Conservation (phyloP, 768 basidiomycete genomes). For the Phaeotremella skinneri region DNA sequence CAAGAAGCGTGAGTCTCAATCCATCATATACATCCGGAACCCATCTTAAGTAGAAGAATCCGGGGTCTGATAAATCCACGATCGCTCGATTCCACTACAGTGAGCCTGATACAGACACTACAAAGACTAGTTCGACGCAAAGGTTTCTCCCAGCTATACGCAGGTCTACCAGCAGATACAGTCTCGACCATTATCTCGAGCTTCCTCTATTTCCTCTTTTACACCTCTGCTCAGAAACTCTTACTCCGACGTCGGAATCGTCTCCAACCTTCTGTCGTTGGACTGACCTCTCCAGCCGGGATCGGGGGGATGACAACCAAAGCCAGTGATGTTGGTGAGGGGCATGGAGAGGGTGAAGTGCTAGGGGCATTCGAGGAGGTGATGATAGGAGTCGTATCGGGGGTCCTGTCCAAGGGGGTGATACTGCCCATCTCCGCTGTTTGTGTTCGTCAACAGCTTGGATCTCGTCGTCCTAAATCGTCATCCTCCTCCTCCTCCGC, state of each 20-base stretch:
- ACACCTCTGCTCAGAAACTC: slow-evolving; percentile 29
- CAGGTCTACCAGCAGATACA: slow-evolving; percentile 36
- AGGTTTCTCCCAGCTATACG: slow-evolving; percentile 25
- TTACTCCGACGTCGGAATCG: slow-evolving; percentile 14
- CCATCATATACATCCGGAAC: too few species aligned
- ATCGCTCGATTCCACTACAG: slow-evolving; percentile 5
- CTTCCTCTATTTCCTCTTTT: slow-evolving; percentile 43
- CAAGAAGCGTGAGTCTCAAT: slow-evolving; percentile 21
- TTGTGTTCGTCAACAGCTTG: slow-evolving; percentile 36
- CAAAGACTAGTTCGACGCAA: slow-evolving; percentile 21
- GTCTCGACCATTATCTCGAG: slow-evolving; percentile 37
- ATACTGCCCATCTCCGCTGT: slow-evolving; percentile 40
- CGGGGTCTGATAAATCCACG: neutral
- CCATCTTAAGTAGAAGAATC: too few species aligned
- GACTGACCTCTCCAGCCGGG: slow-evolving; percentile 22
- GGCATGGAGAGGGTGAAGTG: neutral
- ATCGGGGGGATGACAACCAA: slow-evolving; percentile 25
- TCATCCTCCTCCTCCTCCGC: neutral
- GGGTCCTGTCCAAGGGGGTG: slow-evolving; percentile 36
- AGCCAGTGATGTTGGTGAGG: slow-evolving; percentile 7
- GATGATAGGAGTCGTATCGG: slow-evolving; percentile 34
- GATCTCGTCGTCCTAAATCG: neutral
- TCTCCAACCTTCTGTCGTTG: slow-evolving; percentile 6
- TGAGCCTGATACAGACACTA: slow-evolving; percentile 31
- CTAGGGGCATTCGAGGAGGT: slow-evolving; percentile 24